These are phyloP conservation scores for Phyllachora maydis DNA, from an alignment of 2,329 filamentous ascomycete species.

Conservation along the genomic window DNA sequence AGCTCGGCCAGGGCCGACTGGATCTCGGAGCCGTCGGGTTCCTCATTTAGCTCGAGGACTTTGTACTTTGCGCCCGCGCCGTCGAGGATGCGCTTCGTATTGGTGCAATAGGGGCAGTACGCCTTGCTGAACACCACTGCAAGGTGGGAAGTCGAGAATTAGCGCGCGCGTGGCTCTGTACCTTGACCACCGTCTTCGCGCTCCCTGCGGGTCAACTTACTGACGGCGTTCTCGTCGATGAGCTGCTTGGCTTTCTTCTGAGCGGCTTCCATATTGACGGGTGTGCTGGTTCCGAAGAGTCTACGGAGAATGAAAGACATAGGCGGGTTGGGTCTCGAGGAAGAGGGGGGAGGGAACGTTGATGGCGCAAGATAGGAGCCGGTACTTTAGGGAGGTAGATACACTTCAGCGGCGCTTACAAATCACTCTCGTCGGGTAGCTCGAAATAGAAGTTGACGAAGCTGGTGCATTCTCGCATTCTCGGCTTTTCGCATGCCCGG, in stretches of 20 bases:
- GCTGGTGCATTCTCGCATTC: no score
- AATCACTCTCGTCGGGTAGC: no score
- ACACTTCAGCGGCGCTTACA: no score
- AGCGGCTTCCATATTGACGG: constrained; percentile 61
- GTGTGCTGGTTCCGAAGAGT: constrained; percentile 44
- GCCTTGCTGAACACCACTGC: constrained; percentile 89
- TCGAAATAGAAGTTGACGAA: no score
- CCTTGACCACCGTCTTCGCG: not conserved
- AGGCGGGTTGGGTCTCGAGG: constrained; percentile 3
- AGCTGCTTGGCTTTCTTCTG: constrained; percentile 67
- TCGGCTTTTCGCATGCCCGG: no score
- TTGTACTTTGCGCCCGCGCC: constrained; percentile 52
- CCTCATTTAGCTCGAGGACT: constrained; percentile 66
- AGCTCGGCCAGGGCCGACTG: constrained; percentile 69
- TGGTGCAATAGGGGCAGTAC: constrained; percentile 82
- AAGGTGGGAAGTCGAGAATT: no score
- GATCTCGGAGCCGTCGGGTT: constrained; percentile 61
- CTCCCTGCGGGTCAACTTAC: constrained; percentile 29
- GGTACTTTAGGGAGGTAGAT: no score
- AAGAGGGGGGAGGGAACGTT: constrained; percentile 4
- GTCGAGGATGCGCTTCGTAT: constrained; percentile 56
- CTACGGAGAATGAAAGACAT: constrained; percentile 47
- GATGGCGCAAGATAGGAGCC: no score
- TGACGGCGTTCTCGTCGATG: constrained; percentile 77
- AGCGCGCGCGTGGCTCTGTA: not conserved